Conservation (phyloP, 352 stramenopile species). For the Globisporangium carolinianum region DNA sequence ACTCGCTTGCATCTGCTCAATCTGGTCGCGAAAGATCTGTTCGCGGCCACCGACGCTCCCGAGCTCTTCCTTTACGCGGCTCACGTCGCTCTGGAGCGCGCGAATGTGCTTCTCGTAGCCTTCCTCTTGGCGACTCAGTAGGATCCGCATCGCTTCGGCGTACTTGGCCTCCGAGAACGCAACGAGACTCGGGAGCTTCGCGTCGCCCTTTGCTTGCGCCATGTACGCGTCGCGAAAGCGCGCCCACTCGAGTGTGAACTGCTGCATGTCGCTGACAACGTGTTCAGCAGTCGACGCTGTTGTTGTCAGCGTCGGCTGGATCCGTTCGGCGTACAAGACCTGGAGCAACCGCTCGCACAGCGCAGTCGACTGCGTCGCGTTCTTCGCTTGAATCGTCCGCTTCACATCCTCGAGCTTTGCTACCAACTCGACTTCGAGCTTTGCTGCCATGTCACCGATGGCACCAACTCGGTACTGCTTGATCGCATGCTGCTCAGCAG, state of each 20-base stretch:
- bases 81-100: constrained; percentile 60
- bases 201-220: constrained; percentile 53
- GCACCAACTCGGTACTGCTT: constrained; percentile 50
- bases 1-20: constrained; percentile 74
- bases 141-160: constrained; percentile 73
- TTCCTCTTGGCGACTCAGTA: constrained; percentile 79
- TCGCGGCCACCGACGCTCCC: constrained; percentile 71
- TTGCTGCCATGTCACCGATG: constrained; percentile 59
- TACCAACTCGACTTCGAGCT: constrained; percentile 55
- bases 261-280: constrained; percentile 72
- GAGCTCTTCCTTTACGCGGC: constrained; percentile 78
- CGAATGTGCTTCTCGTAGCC: constrained; percentile 82
- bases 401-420: constrained; percentile 75
- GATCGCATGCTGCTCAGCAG: constrained; percentile 44
- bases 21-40: constrained; percentile 84
- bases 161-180: constrained; percentile 77
- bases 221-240: constrained; percentile 73
- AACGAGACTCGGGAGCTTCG: constrained; percentile 70
- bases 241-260: constrained; percentile 64
- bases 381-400: constrained; percentile 27
- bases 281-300: constrained; percentile 31
- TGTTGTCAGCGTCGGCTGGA: constrained; percentile 69
- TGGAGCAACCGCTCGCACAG: constrained; percentile 76
- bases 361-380: constrained; percentile 56
- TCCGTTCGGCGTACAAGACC: constrained; percentile 74